These are phyloP conservation scores for Alisma plantagoaquatica DNA, from an alignment of 106 monocot genomes.

Conservation along the genomic window DNA sequence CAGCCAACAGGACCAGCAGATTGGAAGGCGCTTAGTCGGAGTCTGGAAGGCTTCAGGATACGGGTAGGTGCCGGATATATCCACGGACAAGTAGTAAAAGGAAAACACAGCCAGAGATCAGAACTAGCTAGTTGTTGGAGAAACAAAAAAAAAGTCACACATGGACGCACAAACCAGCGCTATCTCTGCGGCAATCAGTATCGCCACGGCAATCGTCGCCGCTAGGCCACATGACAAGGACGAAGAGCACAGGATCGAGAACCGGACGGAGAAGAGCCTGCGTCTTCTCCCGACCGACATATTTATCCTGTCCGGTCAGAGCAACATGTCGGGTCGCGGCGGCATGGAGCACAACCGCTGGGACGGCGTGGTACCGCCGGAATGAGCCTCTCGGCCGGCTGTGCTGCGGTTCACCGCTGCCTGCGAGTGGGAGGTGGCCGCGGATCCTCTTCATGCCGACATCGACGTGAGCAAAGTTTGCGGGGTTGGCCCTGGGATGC, in stretches of 20 bases:
- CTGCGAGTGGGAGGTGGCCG: slow-evolving; percentile 15
- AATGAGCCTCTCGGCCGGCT: slow-evolving; percentile 3
- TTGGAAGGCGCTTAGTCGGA: no score
- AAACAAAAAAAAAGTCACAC: no score
- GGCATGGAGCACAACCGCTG: slow-evolving; percentile 6
- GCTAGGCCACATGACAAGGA: neutral
- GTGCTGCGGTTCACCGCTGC: slow-evolving; percentile 10
- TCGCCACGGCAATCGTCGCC: neutral
- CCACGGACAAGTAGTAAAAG: no score
- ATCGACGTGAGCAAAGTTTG: slow-evolving; percentile 9
- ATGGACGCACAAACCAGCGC: no score
- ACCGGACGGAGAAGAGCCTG: no score
- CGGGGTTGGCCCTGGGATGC: slow-evolving; percentile 21
- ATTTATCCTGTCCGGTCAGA: slow-evolving; percentile 22
- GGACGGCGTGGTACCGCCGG: slow-evolving; percentile 11
- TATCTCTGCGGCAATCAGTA: no score
- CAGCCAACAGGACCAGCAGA: no score
- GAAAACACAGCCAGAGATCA: no score
- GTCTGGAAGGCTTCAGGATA: no score
- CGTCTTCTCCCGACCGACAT: no score
- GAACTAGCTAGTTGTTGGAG: no score
- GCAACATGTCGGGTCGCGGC: slow-evolving; percentile 23
- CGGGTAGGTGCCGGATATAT: no score
- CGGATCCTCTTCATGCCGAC: slow-evolving; percentile 20
- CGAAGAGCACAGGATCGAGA: neutral